These are phyloP conservation scores for Candida andamanensis DNA, from an alignment of 805 yeast species.

Conservation along the genomic window DNA sequence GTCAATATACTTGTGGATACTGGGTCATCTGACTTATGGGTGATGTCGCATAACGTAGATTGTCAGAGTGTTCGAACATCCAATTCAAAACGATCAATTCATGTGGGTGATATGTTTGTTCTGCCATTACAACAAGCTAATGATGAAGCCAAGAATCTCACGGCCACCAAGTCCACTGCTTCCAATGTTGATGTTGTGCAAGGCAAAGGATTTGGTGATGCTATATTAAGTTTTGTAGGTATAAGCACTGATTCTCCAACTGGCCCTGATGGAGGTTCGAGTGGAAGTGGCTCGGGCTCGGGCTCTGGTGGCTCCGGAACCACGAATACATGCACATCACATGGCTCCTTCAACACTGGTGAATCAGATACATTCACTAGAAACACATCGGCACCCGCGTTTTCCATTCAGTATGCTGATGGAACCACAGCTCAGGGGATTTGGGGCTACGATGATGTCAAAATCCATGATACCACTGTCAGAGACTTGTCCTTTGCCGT, in stretches of 20 bases:
- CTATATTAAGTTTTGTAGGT: constrained; percentile 6
- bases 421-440: constrained; percentile 42
- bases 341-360: constrained; percentile 5
- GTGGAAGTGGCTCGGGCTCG: constrained; percentile 13
- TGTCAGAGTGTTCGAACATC: constrained; percentile 12
- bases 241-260: not conserved
- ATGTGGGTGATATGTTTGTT: constrained; percentile 8
- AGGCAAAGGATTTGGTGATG: constrained; percentile 5
- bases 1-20: constrained; percentile 34
- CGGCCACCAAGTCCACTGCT: constrained; percentile 1
- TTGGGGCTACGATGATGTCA: constrained; percentile 62
- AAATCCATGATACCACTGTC: constrained; percentile 45
- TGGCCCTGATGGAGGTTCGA: constrained; percentile 18
- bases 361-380: constrained; percentile 33
- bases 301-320: not conserved
- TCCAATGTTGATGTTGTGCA: constrained; percentile 1
- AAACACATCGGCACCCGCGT: constrained; percentile 37
- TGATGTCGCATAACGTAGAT: constrained; percentile 26
- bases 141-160: not conserved
- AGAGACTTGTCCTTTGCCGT: constrained; percentile 64
- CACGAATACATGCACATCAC: constrained; percentile 6
- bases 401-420: constrained; percentile 46
- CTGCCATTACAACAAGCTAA: not conserved
- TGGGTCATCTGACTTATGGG: constrained; percentile 41
- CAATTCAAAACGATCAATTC: constrained; percentile 4